Percentiles rank a stretch among this genome's conserved stretches.
phyloP scores from a whole-genome alignment of 805 yeast species.

The Pichia pseudocactophila region DNA sequence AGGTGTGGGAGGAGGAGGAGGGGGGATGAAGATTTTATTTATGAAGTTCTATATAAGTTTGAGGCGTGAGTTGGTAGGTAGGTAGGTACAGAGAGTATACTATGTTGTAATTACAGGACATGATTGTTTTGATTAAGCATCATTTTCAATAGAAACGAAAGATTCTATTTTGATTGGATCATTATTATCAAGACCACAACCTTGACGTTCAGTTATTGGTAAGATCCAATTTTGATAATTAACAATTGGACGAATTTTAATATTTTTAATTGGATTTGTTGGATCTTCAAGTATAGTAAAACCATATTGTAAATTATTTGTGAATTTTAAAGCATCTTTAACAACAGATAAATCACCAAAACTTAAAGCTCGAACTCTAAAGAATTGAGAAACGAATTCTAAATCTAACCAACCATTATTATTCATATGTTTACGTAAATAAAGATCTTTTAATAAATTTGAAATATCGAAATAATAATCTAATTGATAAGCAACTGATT shows the following conservation, averaged over 20 bases:
- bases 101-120: too few species aligned
- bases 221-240: conserved; percentile 65
- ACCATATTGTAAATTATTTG: conserved; percentile 37
- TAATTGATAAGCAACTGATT: conserved; percentile 44
- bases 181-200: conserved; percentile 34
- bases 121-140: conserved; percentile 7
- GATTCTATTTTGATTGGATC: conserved; percentile 5
- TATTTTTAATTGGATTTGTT: conserved; percentile 3
- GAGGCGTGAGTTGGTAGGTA: too few species aligned
- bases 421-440: conserved; percentile 74
- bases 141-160: neutral
- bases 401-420: conserved; percentile 65
- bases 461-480: conserved; percentile 88
- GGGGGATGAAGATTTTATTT: too few species aligned
- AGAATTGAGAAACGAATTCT: conserved; percentile 54
- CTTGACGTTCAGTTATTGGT: conserved; percentile 40
- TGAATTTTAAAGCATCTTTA: conserved; percentile 43
- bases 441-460: conserved; percentile 79
- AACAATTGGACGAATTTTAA: conserved; percentile 49
- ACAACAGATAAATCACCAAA: conserved; percentile 46
- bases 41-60: too few species aligned
- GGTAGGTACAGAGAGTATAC: too few species aligned
- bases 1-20: too few species aligned
- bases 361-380: conserved; percentile 62
- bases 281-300: conserved; percentile 29